Evolutionary conservation across 129 eudicot genomes (phyloP).

Genomic region (Artemisia argyi): DNA sequence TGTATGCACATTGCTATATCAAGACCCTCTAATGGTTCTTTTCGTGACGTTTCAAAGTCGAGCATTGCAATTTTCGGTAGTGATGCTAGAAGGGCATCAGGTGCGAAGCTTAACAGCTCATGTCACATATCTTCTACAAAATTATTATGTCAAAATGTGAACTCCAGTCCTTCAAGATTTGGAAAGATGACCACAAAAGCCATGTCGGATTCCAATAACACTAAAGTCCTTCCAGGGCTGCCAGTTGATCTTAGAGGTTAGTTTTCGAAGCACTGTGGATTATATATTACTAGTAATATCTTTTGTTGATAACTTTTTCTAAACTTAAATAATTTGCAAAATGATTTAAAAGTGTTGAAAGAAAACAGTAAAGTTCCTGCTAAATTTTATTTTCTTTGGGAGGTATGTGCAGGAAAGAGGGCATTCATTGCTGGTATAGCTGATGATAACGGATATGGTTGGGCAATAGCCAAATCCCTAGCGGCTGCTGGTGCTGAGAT

Average conservation of each 20-base stretch:
- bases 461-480: conserved; percentile 94
- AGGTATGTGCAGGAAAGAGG: conserved; percentile 64
- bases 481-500: conserved; percentile 96
- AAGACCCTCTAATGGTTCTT: not conserved
- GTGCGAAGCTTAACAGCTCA: conserved; percentile 2
- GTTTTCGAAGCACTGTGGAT: not conserved
- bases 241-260: conserved; percentile 10
- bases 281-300: not conserved
- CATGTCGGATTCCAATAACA: not conserved
- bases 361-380: not conserved
- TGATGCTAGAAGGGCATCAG: not conserved
- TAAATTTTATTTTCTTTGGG: not conserved
- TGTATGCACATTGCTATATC: not conserved
- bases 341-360: not conserved
- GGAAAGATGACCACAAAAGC: conserved; percentile 3
- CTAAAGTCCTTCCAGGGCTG: conserved; percentile 1
- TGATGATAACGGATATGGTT: conserved; percentile 94
- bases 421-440: conserved; percentile 94
- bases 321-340: not conserved
- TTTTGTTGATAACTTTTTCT: not conserved
- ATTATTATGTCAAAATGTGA: not conserved
- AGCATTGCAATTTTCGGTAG: not conserved
- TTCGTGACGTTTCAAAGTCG: not conserved
- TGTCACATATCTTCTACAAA: not conserved
- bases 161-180: not conserved